Conservation (phyloP, 2,329 filamentous ascomycete genomes). For the Xylaria hypoxylon region DNA sequence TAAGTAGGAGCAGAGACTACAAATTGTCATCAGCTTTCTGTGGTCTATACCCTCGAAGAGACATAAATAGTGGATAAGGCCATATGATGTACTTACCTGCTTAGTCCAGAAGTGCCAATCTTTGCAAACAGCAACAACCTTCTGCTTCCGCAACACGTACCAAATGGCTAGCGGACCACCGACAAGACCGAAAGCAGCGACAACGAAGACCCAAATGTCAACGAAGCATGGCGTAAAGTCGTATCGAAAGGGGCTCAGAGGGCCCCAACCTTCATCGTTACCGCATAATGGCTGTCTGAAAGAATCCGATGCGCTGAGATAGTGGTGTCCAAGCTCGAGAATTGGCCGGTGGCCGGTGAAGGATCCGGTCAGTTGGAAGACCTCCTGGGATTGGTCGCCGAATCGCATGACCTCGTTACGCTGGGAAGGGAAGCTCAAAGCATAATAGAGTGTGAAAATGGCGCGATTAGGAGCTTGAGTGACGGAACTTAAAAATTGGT, state of each 20-base stretch:
- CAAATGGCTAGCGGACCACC: slow-evolving; percentile 82
- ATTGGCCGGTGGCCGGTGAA: slow-evolving; percentile 68
- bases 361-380: slow-evolving; percentile 68
- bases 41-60: background rate
- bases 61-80: background rate
- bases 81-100: slow-evolving; percentile 68
- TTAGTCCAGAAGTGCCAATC: slow-evolving; percentile 96
- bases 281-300: slow-evolving; percentile 81
- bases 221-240: slow-evolving; percentile 99
- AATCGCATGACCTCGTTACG: slow-evolving; percentile 53
- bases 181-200: slow-evolving; percentile 83
- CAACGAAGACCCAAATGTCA: slow-evolving; percentile 85
- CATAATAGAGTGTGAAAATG: slow-evolving; percentile 48
- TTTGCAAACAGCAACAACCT: slow-evolving; percentile 75
- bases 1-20: slow-evolving; percentile 55
- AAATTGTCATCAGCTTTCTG: slow-evolving; percentile 20
- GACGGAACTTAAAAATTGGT: slow-evolving; percentile 42
- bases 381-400: slow-evolving; percentile 58
- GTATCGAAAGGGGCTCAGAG: slow-evolving; percentile 85
- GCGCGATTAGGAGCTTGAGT: slow-evolving; percentile 46
- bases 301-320: slow-evolving; percentile 65
- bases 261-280: slow-evolving; percentile 95
- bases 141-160: slow-evolving; percentile 79
- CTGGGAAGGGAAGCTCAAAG: slow-evolving; percentile 39
- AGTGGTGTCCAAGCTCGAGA: slow-evolving; percentile 66